phyloP scores from a whole-genome alignment of 768 basidiomycete genomes.

The Hypholoma sublateritium region DNA sequence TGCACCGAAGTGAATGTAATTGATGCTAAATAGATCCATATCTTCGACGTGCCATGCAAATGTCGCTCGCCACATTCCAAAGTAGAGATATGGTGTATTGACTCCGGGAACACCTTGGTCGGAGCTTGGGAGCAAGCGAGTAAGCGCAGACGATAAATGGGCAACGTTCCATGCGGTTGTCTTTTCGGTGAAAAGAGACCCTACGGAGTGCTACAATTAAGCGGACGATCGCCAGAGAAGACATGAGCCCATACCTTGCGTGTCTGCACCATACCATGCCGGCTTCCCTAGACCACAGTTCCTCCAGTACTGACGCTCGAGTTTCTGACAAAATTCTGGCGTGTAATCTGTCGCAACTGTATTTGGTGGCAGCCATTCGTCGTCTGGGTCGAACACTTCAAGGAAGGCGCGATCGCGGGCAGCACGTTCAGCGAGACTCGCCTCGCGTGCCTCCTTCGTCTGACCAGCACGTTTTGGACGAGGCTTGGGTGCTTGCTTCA shows the following conservation, averaged over 20 bases:
- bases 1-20: conserved; percentile 98
- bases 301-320: conserved; percentile 92
- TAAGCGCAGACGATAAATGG: conserved; percentile 81
- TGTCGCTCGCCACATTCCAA: conserved; percentile 99
- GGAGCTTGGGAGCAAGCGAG: conserved; percentile 70
- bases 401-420: conserved; percentile 57
- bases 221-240: no score
- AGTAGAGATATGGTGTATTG: conserved; percentile 96
- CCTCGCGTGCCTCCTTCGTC: conserved; percentile 47
- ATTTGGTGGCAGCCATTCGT: conserved; percentile 78
- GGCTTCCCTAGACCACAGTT: conserved; percentile 85
- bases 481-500: conserved; percentile 27
- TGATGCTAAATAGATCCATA: conserved; percentile 99
- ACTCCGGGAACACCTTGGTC: conserved; percentile 85
- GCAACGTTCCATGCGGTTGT: conserved; percentile 95
- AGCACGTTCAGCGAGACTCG: conserved; percentile 48
- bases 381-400: conserved; percentile 66
- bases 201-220: conserved; percentile 24
- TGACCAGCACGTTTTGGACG: conserved; percentile 36
- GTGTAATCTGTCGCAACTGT: conserved; percentile 81
- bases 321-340: conserved; percentile 78
- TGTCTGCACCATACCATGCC: conserved; percentile 98
- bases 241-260: conserved; percentile 59
- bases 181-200: conserved; percentile 70
- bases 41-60: conserved; percentile 99